A percentile compares a stretch with the other conserved stretches of the same genome.
Evolutionary conservation across 2,329 filamentous ascomycete genomes (phyloP).

Genomic region (Paramyrothecium roridum): DNA sequence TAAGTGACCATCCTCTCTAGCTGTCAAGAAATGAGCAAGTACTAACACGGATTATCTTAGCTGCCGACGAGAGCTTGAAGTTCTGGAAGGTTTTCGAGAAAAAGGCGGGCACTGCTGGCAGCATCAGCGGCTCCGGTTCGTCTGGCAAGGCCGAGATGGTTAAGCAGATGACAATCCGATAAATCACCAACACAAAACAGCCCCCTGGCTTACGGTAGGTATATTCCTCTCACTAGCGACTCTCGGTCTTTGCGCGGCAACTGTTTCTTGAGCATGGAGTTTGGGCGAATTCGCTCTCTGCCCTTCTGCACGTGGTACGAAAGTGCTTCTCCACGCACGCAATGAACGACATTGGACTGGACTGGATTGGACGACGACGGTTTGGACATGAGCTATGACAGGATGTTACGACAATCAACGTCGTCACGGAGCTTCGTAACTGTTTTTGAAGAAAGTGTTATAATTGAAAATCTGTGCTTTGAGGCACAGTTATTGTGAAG

Average conservation of each 20-base stretch:
- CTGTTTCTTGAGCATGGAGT: slow-evolving; percentile 51
- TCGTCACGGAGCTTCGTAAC: no score
- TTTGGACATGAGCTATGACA: slow-evolving; percentile 18
- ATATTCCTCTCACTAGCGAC: slow-evolving; percentile 40
- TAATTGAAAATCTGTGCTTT: not conserved
- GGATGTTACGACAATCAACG: slow-evolving; percentile 6
- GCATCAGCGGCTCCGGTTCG: slow-evolving; percentile 62
- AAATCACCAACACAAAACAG: slow-evolving; percentile 32
- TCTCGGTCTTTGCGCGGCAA: slow-evolving; percentile 35
- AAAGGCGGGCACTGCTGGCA: slow-evolving; percentile 74
- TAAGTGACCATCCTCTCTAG: slow-evolving; percentile 32
- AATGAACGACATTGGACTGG: slow-evolving; percentile 22
- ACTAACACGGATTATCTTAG: slow-evolving; percentile 33
- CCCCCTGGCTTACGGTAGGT: slow-evolving; percentile 38
- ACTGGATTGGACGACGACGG: slow-evolving; percentile 6
- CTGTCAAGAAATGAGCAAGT: not conserved
- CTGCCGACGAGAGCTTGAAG: slow-evolving; percentile 95
- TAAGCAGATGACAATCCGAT: slow-evolving; percentile 95
- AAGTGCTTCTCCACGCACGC: slow-evolving; percentile 43
- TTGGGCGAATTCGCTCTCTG: slow-evolving; percentile 35
- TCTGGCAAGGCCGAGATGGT: slow-evolving; percentile 79
- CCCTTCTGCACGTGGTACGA: slow-evolving; percentile 45
- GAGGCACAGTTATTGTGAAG: no score
- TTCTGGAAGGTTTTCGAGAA: slow-evolving; percentile 99
- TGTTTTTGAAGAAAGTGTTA: not conserved